Evolutionary conservation across 1,284 basidiomycete genomes (phyloP).

Genomic region (Phellopilus nigrolimitatus): DNA sequence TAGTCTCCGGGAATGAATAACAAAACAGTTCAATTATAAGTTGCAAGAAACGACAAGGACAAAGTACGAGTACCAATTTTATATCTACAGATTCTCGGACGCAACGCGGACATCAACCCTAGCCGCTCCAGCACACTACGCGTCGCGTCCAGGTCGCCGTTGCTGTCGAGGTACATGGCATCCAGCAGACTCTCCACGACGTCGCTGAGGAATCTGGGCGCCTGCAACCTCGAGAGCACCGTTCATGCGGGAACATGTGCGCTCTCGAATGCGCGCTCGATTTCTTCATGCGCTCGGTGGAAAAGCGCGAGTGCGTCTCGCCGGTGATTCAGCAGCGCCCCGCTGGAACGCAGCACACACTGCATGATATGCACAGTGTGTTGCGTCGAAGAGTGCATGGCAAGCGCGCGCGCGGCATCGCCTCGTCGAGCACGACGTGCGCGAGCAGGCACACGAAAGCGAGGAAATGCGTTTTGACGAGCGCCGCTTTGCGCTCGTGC

Average conservation of each 20-base stretch:
- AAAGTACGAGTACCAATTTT: no score
- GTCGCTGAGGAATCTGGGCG: conserved; percentile 76
- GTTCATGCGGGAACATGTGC: conserved; percentile 62
- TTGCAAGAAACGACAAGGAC: no score
- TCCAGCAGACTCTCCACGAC: conserved; percentile 79
- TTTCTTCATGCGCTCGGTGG: conserved; percentile 37
- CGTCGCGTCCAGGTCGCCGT: conserved; percentile 56
- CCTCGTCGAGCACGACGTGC: conserved; percentile 32
- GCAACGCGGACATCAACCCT: no score
- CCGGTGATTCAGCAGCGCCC: conserved; percentile 55
- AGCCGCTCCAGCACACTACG: no score
- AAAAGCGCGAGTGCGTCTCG: conserved; percentile 48
- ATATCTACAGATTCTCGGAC: no score
- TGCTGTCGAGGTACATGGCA: conserved; percentile 74
- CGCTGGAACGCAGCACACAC: conserved; percentile 55
- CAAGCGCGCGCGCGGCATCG: no score
- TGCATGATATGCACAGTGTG: no score
- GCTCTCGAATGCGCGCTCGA: conserved; percentile 40
- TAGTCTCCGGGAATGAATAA: no score
- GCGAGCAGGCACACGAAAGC: conserved; percentile 57
- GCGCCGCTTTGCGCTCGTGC: conserved; percentile 56
- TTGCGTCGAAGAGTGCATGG: no score
- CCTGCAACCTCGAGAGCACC: conserved; percentile 61
- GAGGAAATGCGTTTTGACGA: conserved; percentile 68
- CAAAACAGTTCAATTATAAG: no score